Conservation (phyloP, 2,329 filamentous ascomycete genomes). For the Chaetomiaceae sp. region DNA sequence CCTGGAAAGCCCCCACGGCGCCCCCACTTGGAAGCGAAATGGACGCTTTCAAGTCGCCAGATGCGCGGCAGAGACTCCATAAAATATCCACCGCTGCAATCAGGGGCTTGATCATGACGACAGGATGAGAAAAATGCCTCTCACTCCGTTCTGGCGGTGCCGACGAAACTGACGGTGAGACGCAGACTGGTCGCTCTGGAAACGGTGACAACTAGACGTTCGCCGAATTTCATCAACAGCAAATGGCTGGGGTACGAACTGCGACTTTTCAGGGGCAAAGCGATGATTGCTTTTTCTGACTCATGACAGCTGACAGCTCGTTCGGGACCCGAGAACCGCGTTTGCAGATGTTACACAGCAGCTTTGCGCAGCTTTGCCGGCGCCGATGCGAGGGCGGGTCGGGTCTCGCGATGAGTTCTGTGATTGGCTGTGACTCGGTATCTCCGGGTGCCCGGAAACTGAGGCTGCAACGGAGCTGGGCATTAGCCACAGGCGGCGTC, state of each 20-base stretch:
- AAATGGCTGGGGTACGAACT: not conserved
- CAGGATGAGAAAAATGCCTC: slow-evolving; percentile 16
- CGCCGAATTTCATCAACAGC: too few species aligned
- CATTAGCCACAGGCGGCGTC: slow-evolving; percentile 1
- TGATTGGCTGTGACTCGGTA: slow-evolving; percentile 1
- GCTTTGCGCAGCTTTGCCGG: too few species aligned
- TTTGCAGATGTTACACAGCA: slow-evolving; percentile 13
- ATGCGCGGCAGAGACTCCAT: not conserved
- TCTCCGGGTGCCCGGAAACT: slow-evolving; percentile 1
- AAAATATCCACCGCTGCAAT: slow-evolving; percentile 5
- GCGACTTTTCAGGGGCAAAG: too few species aligned
- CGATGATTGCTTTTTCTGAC: not conserved
- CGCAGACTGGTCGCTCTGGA: not conserved
- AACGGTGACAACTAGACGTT: not conserved
- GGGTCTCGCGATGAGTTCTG: not conserved
- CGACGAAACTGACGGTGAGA: not conserved
- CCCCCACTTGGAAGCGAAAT: slow-evolving; percentile 26
- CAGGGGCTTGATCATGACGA: slow-evolving; percentile 21
- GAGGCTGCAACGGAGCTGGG: not conserved
- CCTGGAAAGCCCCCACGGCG: slow-evolving; percentile 22
- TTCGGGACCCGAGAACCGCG: slow-evolving; percentile 2
- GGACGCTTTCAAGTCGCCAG: slow-evolving; percentile 14
- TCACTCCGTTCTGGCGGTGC: not conserved
- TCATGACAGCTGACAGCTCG: not conserved
- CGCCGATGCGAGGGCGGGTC: not conserved